Percentiles rank a stretch among this genome's conserved stretches.
phyloP scores from a whole-genome alignment of 164 flowering plant species.

The grape (Vitis vinifera) region DNA sequence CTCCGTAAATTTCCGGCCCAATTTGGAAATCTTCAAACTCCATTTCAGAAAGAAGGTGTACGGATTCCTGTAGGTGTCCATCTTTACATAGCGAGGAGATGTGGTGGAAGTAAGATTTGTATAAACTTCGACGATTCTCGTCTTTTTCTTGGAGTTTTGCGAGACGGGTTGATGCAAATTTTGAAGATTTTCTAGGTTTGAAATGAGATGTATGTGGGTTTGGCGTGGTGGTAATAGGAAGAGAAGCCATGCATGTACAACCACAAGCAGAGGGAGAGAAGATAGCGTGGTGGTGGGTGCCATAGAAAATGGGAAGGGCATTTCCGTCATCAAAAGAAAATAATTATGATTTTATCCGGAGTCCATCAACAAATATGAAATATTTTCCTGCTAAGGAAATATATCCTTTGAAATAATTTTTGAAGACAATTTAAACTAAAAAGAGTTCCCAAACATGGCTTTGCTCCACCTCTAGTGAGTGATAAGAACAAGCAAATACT shows the following conservation, averaged over 20 bases:
- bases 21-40: constrained; percentile 21
- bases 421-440: no score
- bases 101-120: constrained; percentile 43
- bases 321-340: constrained; percentile 4
- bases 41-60: constrained; percentile 45
- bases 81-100: constrained; percentile 56
- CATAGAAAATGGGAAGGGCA: constrained; percentile 13
- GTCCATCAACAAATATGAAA: no score
- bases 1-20: constrained; percentile 65
- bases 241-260: constrained; percentile 45
- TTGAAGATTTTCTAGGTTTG: constrained; percentile 13
- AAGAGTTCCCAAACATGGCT: no score
- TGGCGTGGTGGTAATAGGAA: constrained; percentile 25
- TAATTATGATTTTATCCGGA: no score
- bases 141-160: not conserved
- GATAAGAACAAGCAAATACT: no score
- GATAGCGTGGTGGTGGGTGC: not conserved
- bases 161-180: constrained; percentile 20
- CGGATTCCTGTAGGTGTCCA: constrained; percentile 42
- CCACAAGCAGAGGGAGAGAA: not conserved
- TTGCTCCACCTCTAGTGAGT: no score
- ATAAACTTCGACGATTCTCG: constrained; percentile 7
- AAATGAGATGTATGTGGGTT: constrained; percentile 18
- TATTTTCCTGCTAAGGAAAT: no score
- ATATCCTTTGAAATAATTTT: no score